phyloP scores from a whole-genome alignment of 495 filamentous ascomycete genomes.

The Aspergillus avenaceus region DNA sequence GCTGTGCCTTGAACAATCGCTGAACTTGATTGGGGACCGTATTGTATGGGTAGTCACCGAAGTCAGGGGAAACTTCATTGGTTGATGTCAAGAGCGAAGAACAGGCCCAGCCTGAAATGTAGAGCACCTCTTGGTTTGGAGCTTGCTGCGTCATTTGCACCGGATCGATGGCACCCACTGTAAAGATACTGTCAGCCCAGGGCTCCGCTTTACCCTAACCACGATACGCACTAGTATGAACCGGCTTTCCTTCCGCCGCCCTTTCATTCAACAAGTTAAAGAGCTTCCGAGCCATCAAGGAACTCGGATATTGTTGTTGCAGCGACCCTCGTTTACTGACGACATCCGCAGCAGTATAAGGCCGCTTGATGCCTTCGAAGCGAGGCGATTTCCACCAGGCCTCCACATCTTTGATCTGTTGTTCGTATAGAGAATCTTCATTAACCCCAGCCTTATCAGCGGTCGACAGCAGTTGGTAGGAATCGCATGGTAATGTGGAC shows the following conservation, averaged over 20 bases:
- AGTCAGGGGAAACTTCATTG: constrained; percentile 95
- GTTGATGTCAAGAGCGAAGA: constrained; percentile 87
- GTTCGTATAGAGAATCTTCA: constrained; percentile 76
- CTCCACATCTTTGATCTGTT: constrained; percentile 76
- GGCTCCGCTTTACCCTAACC: background rate
- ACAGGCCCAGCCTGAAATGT: constrained; percentile 96
- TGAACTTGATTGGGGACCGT: constrained; percentile 98
- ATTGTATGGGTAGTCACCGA: constrained; percentile 98
- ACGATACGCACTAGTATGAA: constrained; percentile 75
- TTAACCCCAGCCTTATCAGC: constrained; percentile 66
- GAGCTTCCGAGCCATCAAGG: constrained; percentile 87
- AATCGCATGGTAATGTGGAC: constrained; percentile 57
- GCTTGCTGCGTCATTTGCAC: constrained; percentile 99
- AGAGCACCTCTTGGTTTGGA: constrained; percentile 89
- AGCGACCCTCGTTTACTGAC: constrained; percentile 88
- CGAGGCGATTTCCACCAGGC: constrained; percentile 83
- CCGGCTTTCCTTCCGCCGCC: constrained; percentile 71
- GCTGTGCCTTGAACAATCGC: constrained; percentile 90
- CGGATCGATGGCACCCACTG: constrained; percentile 96
- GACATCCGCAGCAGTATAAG: constrained; percentile 85
- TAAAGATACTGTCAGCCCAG: constrained; percentile 3
- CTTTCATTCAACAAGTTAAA: constrained; percentile 81
- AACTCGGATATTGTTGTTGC: constrained; percentile 83
- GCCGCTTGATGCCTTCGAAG: constrained; percentile 83
- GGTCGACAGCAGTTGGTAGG: constrained; percentile 76